A percentile compares a stretch with the other conserved stretches of the same genome.
Evolutionary conservation across 176 grass and related monocot species (phyloP).

Genomic region (Avena atlantica): DNA sequence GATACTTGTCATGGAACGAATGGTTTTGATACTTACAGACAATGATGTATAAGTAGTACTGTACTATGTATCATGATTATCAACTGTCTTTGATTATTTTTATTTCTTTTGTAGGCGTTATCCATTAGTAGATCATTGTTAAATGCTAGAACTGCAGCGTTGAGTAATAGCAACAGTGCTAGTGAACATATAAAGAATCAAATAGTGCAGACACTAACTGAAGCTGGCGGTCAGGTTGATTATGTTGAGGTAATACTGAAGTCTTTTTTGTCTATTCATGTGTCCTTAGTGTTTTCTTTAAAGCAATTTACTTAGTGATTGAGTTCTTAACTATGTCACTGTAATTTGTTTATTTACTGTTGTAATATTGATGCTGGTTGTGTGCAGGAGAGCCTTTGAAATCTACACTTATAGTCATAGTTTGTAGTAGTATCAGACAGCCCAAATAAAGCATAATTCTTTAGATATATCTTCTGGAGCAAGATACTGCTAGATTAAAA

Average conservation of each 20-base stretch:
- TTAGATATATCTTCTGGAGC: neutral
- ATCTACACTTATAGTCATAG: neutral
- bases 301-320: neutral
- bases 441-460: neutral
- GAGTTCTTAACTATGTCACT: neutral
- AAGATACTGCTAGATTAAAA: neutral
- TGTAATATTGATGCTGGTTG: neutral
- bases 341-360: neutral
- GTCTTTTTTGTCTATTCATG: neutral
- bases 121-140: slow-evolving; percentile 71
- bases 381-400: neutral
- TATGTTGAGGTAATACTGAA: slow-evolving; percentile 79
- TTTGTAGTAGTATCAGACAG: neutral
- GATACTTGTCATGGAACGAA: neutral
- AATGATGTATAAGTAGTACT: neutral
- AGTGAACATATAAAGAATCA: slow-evolving; percentile 65
- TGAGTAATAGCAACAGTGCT: slow-evolving; percentile 58
- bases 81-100: neutral
- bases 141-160: slow-evolving; percentile 63
- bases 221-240: slow-evolving; percentile 76
- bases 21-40: neutral
- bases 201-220: slow-evolving; percentile 55
- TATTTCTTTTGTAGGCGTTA: slow-evolving; percentile 62
- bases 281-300: neutral
- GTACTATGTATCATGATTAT: no score